Evolutionary conservation across 495 filamentous ascomycete genomes (phyloP), one percentile per base, ranked within the genome.

Genomic region (Cercophora scortea): DNA sequence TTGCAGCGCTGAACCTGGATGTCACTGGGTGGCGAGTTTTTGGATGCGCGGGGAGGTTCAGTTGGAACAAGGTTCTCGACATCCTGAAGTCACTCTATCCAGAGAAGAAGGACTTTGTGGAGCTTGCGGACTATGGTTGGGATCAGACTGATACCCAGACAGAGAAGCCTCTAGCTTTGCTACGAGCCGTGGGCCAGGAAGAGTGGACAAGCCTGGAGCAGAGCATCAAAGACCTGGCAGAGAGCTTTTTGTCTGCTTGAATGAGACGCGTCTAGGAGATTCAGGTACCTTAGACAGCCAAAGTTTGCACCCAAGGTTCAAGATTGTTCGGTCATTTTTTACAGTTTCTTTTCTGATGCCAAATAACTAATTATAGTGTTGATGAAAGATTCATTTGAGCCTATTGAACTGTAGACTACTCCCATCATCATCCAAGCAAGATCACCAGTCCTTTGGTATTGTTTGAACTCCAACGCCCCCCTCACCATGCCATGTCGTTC

Each of bases 131-230:
- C 16, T 16, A 12, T 9, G 57, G 65, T 1, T 60, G 55, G 59
- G 62, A 65, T 34, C 42, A 59, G 51, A 57, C 56, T 3, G 58
- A 62, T 11, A 52, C 64, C 10, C 59, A 52, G 6, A 60, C 53
- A 12, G 12, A 64, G 43, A 61, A 59, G 18, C 48, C 52, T 0
- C 50, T 57, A n/a, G 53, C 57, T 9, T 35, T 69, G 32, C 32
- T 69, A 43, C 47, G 49, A 8, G 51, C 46, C 8, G 36, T 66
- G 3, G 61, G 61, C 9, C 53, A 61, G 17, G 51, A 52, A 6
- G 50, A 54, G n/a, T 69, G 66, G 66, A 67, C 59, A 2, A 59
- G 38, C 6, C 52, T 69, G 15, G 61, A 68, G 52, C 50, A 66
- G 1, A 62, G 53, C 32, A 51, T 69, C 0, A 53, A 50, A 35